Evolutionary conservation across 139 green algal species (phyloP).

Genomic region (Gonium pectorale): DNA sequence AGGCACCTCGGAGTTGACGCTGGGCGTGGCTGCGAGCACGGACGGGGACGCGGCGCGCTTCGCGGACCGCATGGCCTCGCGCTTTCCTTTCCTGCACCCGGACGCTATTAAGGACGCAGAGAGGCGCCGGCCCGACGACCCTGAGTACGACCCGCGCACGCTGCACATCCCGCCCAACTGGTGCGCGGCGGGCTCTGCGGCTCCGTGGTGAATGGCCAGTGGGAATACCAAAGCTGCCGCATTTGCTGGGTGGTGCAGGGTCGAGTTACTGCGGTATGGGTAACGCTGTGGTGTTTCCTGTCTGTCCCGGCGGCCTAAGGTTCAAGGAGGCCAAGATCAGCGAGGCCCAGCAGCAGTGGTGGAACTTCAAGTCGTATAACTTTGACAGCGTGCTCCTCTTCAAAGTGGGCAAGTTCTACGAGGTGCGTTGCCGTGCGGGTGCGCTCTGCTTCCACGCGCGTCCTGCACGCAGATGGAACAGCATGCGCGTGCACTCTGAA

Average conservation of each 20-base stretch:
- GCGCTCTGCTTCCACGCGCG: no score
- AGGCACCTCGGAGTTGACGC: slow-evolving; percentile 32
- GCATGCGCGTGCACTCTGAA: no score
- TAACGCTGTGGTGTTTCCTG: neutral
- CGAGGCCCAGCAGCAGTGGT: slow-evolving; percentile 95
- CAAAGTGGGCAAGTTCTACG: slow-evolving; percentile 87
- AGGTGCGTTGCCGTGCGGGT: no score
- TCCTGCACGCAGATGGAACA: no score
- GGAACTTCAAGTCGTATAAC: slow-evolving; percentile 93
- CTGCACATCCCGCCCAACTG: slow-evolving; percentile 84
- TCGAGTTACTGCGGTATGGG: neutral
- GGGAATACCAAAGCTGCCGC: no score
- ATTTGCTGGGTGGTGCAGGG: no score
- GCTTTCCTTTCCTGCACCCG: slow-evolving; percentile 84
- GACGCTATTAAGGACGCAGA: slow-evolving; percentile 74
- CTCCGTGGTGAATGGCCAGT: no score
- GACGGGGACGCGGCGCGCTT: slow-evolving; percentile 69
- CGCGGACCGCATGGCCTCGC: slow-evolving; percentile 60
- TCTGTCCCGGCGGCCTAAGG: slow-evolving; percentile 18
- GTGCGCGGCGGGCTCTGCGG: no score
- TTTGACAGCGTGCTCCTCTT: slow-evolving; percentile 93
- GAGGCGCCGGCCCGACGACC: slow-evolving; percentile 67
- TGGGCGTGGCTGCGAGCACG: slow-evolving; percentile 46
- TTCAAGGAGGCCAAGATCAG: slow-evolving; percentile 77
- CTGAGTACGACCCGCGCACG: slow-evolving; percentile 84